A percentile compares a stretch with the other conserved stretches of the same genome.
phyloP scores from a whole-genome alignment of 768 basidiomycete genomes.

The Tricholoma matsutake region DNA sequence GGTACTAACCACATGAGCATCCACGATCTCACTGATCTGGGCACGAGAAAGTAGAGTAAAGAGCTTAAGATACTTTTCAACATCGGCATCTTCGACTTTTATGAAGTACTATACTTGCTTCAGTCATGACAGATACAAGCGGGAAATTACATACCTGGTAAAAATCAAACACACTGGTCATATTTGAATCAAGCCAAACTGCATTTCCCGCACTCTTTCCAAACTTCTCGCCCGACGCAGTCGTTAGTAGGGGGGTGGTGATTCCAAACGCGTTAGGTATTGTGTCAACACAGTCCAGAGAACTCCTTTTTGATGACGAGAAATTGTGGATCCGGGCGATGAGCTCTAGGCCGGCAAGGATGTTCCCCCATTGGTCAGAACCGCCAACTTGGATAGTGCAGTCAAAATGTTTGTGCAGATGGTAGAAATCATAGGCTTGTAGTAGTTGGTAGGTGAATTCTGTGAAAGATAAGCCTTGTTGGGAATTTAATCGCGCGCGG shows the following conservation, averaged over 20 bases:
- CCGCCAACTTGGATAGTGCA: constrained; percentile 93
- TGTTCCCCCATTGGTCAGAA: constrained; percentile 99
- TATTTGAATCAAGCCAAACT: constrained; percentile 75
- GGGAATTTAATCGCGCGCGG: constrained; percentile 70
- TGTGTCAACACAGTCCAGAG: constrained; percentile 19
- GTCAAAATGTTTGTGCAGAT: constrained; percentile 57
- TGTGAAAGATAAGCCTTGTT: constrained; percentile 93
- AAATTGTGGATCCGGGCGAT: constrained; percentile 54
- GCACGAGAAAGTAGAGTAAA: constrained; percentile 73
- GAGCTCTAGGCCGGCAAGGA: constrained; percentile 88
- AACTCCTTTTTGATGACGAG: constrained; percentile 3
- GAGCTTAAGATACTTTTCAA: constrained; percentile 73
- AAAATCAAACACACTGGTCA: constrained; percentile 90
- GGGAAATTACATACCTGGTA: constrained; percentile 66
- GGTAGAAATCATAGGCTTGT: constrained; percentile 93
- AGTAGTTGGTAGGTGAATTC: constrained; percentile 98
- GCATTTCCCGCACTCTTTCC: constrained; percentile 98
- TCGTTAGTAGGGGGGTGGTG: constrained; percentile 93
- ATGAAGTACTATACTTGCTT: constrained; percentile 74
- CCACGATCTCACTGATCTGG: constrained; percentile 54
- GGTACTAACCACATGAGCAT: constrained; percentile 54
- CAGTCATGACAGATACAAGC: not conserved
- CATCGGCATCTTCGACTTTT: constrained; percentile 74
- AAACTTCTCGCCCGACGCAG: constrained; percentile 88
- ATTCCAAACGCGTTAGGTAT: constrained; percentile 62